Conservation (phyloP, 78 protist species). For the Dictyostelium citrinum region DNA sequence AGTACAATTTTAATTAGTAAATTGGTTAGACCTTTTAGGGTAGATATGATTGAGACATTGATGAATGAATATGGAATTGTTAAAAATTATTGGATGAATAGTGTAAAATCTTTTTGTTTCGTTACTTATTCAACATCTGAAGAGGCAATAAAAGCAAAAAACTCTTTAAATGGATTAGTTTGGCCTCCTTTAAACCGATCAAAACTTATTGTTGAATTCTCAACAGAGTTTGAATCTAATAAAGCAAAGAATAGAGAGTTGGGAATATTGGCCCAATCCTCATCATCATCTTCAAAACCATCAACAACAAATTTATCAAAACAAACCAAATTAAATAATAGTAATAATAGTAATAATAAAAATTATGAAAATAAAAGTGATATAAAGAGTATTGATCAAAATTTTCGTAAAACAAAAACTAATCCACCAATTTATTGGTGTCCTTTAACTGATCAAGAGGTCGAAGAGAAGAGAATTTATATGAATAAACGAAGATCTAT, state of each 20-base stretch:
- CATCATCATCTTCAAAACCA: background rate
- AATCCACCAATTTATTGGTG: background rate
- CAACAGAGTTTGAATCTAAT: conserved; percentile 14
- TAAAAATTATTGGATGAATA: conserved; percentile 31
- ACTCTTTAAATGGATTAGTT: background rate
- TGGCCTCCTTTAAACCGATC: conserved; percentile 70
- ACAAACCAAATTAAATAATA: background rate
- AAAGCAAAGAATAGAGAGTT: background rate
- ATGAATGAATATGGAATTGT: conserved; percentile 10
- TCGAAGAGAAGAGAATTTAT: background rate
- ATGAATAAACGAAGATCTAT: background rate
- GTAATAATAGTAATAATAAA: background rate
- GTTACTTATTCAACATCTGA: conserved; percentile 30
- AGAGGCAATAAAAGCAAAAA: conserved; percentile 13
- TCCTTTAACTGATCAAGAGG: background rate
- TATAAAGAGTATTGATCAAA: background rate
- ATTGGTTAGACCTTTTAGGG: conserved; percentile 68
- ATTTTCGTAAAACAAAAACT: background rate
- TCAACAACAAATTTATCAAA: background rate
- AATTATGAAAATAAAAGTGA: background rate
- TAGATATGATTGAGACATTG: background rate
- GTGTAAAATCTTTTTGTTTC: conserved; percentile 13
- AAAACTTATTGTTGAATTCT: background rate
- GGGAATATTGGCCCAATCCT: background rate
- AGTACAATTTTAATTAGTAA: conserved; percentile 18